Evolutionary conservation across 2,329 filamentous ascomycete species (phyloP).

Genomic region (Aspergillus tanneri): DNA sequence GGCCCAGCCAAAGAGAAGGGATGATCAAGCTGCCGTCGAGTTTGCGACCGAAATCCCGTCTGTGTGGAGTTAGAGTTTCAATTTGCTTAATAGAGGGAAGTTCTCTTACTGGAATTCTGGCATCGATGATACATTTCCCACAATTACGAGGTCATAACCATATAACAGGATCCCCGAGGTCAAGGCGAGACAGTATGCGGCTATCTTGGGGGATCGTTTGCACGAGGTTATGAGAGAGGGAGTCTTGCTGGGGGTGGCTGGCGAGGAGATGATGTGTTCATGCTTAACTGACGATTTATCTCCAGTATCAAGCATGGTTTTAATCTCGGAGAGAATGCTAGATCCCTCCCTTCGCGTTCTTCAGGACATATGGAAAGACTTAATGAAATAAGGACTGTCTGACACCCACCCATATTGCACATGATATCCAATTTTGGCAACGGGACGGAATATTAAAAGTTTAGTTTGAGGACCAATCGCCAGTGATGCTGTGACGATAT

Average conservation of each 20-base stretch:
- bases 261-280: not conserved
- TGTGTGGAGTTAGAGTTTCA: conserved; percentile 1
- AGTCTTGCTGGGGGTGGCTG: not conserved
- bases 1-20: conserved; percentile 46
- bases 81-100: not conserved
- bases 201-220: conserved; percentile 12
- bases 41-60: conserved; percentile 35
- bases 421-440: too few relatives aligned
- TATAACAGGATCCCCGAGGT: conserved; percentile 30
- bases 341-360: too few relatives aligned
- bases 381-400: too few relatives aligned
- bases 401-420: too few relatives aligned
- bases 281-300: not conserved
- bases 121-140: conserved; percentile 29
- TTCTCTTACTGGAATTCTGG: conserved; percentile 20
- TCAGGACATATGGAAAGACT: too few relatives aligned
- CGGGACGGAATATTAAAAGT: too few relatives aligned
- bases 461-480: too few relatives aligned
- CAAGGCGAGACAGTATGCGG: conserved; percentile 20
- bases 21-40: conserved; percentile 36
- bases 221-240: conserved; percentile 6
- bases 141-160: conserved; percentile 35
- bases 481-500: too few relatives aligned
- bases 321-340: too few relatives aligned
- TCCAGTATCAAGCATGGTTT: too few relatives aligned